phyloP scores from a whole-genome alignment of 176 grass and related monocot genomes.

The Triticum timopheevii region DNA sequence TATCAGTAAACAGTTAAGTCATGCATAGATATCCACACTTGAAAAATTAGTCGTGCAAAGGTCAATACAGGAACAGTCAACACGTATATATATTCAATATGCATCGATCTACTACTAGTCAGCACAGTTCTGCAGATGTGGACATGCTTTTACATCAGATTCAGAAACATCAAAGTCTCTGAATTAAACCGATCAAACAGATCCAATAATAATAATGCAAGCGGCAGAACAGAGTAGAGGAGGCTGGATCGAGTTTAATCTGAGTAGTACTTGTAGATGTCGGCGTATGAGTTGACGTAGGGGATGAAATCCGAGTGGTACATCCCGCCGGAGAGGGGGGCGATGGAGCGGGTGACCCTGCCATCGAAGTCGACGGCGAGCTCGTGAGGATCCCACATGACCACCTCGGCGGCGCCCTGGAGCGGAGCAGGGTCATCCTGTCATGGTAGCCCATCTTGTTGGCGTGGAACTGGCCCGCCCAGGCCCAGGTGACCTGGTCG shows the following conservation, averaged over 20 bases:
- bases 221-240: neutral
- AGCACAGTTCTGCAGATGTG: too few relatives aligned
- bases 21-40: neutral
- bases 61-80: neutral
- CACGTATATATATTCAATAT: too few relatives aligned
- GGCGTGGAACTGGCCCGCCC: neutral
- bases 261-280: conserved; percentile 31
- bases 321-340: neutral
- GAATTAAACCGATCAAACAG: neutral
- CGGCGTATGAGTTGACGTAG: conserved; percentile 37
- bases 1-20: too few relatives aligned
- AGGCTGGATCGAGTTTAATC: neutral
- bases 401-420: conserved; percentile 46
- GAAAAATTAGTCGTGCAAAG: neutral
- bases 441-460: conserved; percentile 7
- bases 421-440: conserved; percentile 23
- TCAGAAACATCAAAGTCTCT: neutral
- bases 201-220: neutral
- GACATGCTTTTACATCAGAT: neutral
- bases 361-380: conserved; percentile 43
- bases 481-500: neutral
- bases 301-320: conserved; percentile 50
- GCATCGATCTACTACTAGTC: too few relatives aligned
- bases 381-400: conserved; percentile 18
- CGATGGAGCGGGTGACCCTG: conserved; percentile 11